phyloP scores from a whole-genome alignment of 495 filamentous ascomycete species.

The Podospora tetraspora region DNA sequence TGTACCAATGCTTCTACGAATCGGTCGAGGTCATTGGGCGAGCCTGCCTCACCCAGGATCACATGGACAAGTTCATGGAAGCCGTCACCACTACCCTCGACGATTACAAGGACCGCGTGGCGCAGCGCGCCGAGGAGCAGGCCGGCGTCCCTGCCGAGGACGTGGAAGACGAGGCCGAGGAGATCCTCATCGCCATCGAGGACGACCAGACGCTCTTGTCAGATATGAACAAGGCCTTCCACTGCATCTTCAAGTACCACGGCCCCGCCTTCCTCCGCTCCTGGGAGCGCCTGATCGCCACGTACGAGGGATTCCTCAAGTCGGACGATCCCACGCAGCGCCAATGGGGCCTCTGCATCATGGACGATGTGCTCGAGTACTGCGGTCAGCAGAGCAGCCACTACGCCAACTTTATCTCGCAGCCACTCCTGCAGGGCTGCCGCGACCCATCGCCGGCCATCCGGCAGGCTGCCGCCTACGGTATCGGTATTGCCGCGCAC shows the following conservation, averaged over 20 bases:
- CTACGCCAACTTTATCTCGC: conserved; percentile 77
- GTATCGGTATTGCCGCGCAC: conserved; percentile 91
- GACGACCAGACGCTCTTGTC: conserved; percentile 95
- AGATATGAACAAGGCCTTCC: conserved; percentile 99
- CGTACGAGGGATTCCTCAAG: conserved; percentile 80
- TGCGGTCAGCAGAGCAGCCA: conserved; percentile 78
- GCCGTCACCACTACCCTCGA: conserved; percentile 75
- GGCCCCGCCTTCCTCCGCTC: conserved; percentile 73
- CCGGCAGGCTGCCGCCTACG: conserved; percentile 93
- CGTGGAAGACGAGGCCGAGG: conserved; percentile 75
- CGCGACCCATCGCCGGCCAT: conserved; percentile 82
- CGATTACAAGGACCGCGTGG: conserved; percentile 85
- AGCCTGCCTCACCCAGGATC: conserved; percentile 65
- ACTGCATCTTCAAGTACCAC: conserved; percentile 97
- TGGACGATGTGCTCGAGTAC: conserved; percentile 97
- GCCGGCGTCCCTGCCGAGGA: conserved; percentile 62
- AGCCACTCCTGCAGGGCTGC: conserved; percentile 78
- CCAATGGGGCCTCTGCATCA: conserved; percentile 97
- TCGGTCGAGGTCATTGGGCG: conserved; percentile 90
- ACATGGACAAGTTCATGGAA: conserved; percentile 84
- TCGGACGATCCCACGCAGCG: conserved; percentile 85
- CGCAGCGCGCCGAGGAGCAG: conserved; percentile 67
- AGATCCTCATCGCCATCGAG: conserved; percentile 83
- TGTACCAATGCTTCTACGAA: conserved; percentile 99
- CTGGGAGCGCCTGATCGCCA: conserved; percentile 78